These are phyloP conservation scores for Thelephora terrestris DNA, from an alignment of 1,284 basidiomycete genomes.

Conservation along the genomic window DNA sequence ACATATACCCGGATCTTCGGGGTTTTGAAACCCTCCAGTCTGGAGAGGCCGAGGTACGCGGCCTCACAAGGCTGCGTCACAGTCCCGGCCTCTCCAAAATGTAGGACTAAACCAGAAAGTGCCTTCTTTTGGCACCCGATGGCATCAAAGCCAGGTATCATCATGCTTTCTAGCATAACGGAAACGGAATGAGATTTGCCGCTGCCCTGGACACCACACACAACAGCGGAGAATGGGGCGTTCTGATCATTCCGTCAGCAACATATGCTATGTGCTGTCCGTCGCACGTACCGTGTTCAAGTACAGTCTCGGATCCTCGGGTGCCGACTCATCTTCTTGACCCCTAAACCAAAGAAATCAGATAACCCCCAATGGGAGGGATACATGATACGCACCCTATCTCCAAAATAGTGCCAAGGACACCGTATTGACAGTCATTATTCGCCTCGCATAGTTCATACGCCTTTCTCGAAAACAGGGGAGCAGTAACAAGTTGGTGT, in stretches of 20 bases:
- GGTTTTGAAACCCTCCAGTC: slow-evolving; percentile 25
- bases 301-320: slow-evolving; percentile 20
- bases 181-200: slow-evolving; percentile 66
- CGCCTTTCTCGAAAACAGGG: slow-evolving; percentile 44
- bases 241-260: slow-evolving; percentile 16
- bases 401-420: slow-evolving; percentile 37
- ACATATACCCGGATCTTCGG: slow-evolving; percentile 51
- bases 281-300: slow-evolving; percentile 21
- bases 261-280: not conserved
- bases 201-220: slow-evolving; percentile 36
- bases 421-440: slow-evolving; percentile 40
- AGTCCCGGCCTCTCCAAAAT: slow-evolving; percentile 57
- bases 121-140: slow-evolving; percentile 44
- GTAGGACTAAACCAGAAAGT: slow-evolving; percentile 53
- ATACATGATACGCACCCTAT: slow-evolving; percentile 29
- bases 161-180: slow-evolving; percentile 55
- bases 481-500: slow-evolving; percentile 36
- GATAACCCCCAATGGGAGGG: not conserved
- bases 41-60: slow-evolving; percentile 43
- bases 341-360: not conserved
- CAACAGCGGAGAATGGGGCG: slow-evolving; percentile 25
- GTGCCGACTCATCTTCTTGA: slow-evolving; percentile 19
- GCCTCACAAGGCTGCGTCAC: slow-evolving; percentile 51
- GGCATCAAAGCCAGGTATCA: slow-evolving; percentile 36
- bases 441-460: slow-evolving; percentile 26